A percentile compares a stretch with the other conserved stretches of the same genome.
These are phyloP conservation scores for Venturia carpophila DNA, from an alignment of 2,329 filamentous ascomycete species.

Conservation along the genomic window DNA sequence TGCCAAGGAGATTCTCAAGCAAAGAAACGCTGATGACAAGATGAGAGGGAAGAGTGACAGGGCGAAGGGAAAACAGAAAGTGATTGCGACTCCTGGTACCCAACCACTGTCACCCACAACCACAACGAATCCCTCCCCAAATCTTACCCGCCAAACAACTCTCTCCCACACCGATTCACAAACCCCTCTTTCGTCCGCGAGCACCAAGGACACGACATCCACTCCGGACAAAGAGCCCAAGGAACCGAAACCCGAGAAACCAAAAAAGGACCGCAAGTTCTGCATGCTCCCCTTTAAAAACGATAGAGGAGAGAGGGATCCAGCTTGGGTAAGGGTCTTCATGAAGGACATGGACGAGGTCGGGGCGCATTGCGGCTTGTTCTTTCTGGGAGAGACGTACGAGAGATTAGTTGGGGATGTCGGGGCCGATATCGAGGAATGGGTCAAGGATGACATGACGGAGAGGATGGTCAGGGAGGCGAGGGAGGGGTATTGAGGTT, in stretches of 20 bases:
- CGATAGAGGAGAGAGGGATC: conserved; percentile 52
- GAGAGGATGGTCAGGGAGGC: conserved; percentile 11
- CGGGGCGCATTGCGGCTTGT: conserved; percentile 74
- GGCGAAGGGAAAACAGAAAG: conserved; percentile 10
- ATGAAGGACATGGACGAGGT: conserved; percentile 84
- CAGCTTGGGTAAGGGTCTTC: conserved; percentile 67
- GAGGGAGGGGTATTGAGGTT: background rate
- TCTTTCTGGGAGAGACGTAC: conserved; percentile 65
- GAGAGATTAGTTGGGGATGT: conserved; percentile 71
- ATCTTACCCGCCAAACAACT: background rate
- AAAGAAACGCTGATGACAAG: conserved; percentile 18
- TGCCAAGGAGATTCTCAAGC: conserved; percentile 18
- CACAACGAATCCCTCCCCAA: background rate
- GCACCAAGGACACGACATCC: background rate
- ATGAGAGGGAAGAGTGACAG: conserved; percentile 1
- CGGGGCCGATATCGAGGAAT: conserved; percentile 56
- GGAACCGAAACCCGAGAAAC: conserved; percentile 22
- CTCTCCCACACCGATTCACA: background rate
- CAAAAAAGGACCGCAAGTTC: conserved; percentile 62
- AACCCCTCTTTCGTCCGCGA: background rate
- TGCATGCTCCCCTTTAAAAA: conserved; percentile 61
- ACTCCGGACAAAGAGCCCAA: background rate
- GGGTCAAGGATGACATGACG: conserved; percentile 55
- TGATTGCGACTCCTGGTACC: background rate
- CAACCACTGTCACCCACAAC: background rate